A percentile compares a stretch with the other conserved stretches of the same genome.
Evolutionary conservation across 2,329 filamentous ascomycete genomes (phyloP).

Genomic region (Hypocrella siamensis): DNA sequence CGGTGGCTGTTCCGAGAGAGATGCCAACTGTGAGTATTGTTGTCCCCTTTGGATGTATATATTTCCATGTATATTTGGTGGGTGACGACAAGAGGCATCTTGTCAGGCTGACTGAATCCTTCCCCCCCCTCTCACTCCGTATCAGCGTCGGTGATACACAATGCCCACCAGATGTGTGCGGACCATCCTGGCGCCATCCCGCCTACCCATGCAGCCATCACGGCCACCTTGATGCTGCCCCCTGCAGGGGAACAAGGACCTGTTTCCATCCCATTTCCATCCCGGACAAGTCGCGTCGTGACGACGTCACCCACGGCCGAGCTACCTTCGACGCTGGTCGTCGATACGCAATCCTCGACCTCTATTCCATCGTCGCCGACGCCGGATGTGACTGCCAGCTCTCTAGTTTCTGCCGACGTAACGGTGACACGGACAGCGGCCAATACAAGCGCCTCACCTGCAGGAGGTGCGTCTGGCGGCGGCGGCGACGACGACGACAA

Average conservation of each 20-base stretch:
- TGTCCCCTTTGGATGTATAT: not conserved
- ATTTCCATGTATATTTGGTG: no score
- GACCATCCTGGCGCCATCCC: slow-evolving; percentile 30
- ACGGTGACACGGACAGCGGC: slow-evolving; percentile 1
- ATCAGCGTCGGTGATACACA: slow-evolving; percentile 25
- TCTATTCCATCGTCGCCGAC: not conserved
- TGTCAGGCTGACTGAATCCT: not conserved
- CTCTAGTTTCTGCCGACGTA: not conserved
- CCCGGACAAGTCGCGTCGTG: slow-evolving; percentile 3
- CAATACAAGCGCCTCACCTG: slow-evolving; percentile 1
- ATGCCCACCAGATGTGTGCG: slow-evolving; percentile 43
- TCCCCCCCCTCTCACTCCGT: not conserved
- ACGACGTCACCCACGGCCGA: slow-evolving; percentile 1
- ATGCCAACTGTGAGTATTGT: slow-evolving; percentile 19
- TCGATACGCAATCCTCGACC: slow-evolving; percentile 3
- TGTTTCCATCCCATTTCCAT: slow-evolving; percentile 12
- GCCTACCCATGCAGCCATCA: slow-evolving; percentile 43
- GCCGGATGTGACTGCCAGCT: not conserved
- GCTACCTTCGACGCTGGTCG: slow-evolving; percentile 2
- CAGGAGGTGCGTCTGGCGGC: slow-evolving; percentile 5
- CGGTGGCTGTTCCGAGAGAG: slow-evolving; percentile 33
- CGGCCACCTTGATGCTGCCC: slow-evolving; percentile 34
- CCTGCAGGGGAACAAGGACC: slow-evolving; percentile 10
- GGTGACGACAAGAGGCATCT: no score
- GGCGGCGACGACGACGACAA: slow-evolving; percentile 4